These are phyloP conservation scores for Erysimum pusillum DNA, from an alignment of 441 rosid genomes.

Conservation along the genomic window DNA sequence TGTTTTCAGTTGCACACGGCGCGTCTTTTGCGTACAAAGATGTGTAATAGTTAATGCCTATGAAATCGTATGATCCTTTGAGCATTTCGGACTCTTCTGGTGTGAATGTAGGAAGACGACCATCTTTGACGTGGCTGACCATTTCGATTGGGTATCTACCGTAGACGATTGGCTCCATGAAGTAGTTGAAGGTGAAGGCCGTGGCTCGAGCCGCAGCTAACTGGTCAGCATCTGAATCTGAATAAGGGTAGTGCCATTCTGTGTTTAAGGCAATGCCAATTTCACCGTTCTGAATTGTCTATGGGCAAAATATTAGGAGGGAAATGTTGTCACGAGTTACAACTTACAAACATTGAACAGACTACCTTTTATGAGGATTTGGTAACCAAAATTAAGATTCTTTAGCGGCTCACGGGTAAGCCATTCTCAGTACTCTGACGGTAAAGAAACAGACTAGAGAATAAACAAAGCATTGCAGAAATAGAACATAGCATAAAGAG, in stretches of 20 bases:
- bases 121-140: slow-evolving; percentile 40
- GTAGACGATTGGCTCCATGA: slow-evolving; percentile 46
- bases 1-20: slow-evolving; percentile 37
- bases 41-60: slow-evolving; percentile 49
- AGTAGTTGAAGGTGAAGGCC: slow-evolving; percentile 50
- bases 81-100: slow-evolving; percentile 45
- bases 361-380: neutral
- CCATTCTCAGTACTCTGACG: neutral
- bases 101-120: slow-evolving; percentile 56
- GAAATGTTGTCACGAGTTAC: neutral
- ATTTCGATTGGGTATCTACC: slow-evolving; percentile 55
- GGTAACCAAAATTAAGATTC: neutral
- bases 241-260: slow-evolving; percentile 47
- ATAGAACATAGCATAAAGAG: neutral
- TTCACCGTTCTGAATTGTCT: slow-evolving; percentile 50
- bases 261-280: slow-evolving; percentile 51
- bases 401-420: neutral
- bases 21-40: slow-evolving; percentile 36
- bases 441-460: neutral
- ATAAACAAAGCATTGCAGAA: neutral
- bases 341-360: too few relatives aligned
- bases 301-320: neutral
- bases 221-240: slow-evolving; percentile 38
- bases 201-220: slow-evolving; percentile 47
- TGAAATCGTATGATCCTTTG: slow-evolving; percentile 47